These are phyloP conservation scores for Gossypium schwendimanii DNA, from an alignment of 441 rosid genomes.

Conservation along the genomic window DNA sequence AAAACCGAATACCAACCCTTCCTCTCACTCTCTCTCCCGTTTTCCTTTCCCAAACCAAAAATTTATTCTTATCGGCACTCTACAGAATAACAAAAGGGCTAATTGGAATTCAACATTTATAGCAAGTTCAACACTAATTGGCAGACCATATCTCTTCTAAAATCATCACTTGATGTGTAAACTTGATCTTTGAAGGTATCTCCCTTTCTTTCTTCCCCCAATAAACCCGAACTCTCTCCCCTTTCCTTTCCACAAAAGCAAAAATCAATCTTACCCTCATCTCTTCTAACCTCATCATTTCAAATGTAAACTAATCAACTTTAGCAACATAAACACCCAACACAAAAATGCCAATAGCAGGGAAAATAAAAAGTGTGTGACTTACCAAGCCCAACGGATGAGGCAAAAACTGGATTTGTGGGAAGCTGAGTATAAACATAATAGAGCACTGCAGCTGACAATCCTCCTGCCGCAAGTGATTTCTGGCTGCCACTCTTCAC, in stretches of 20 bases:
- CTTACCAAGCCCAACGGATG: constrained; percentile 76
- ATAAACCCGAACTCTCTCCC: background rate
- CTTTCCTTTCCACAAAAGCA: too few species aligned
- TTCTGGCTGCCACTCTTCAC: constrained; percentile 83
- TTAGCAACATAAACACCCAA: background rate
- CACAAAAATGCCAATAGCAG: background rate
- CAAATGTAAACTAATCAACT: background rate
- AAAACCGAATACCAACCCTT: background rate
- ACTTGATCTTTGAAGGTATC: background rate
- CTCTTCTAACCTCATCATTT: background rate
- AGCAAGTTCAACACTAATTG: background rate
- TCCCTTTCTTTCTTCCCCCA: background rate
- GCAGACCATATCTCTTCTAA: background rate
- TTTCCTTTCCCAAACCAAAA: background rate
- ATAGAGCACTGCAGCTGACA: constrained; percentile 55
- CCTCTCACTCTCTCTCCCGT: background rate
- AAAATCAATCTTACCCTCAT: too few species aligned
- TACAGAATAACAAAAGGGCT: background rate
- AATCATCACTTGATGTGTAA: background rate
- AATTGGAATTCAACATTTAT: background rate
- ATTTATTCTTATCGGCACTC: background rate
- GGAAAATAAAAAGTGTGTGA: background rate
- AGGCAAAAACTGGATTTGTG: constrained; percentile 56
- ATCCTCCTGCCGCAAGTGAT: constrained; percentile 72
- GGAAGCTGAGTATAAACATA: constrained; percentile 71